Conservation (phyloP, 2,329 filamentous ascomycete species). For the Lomentospora prolificans region DNA sequence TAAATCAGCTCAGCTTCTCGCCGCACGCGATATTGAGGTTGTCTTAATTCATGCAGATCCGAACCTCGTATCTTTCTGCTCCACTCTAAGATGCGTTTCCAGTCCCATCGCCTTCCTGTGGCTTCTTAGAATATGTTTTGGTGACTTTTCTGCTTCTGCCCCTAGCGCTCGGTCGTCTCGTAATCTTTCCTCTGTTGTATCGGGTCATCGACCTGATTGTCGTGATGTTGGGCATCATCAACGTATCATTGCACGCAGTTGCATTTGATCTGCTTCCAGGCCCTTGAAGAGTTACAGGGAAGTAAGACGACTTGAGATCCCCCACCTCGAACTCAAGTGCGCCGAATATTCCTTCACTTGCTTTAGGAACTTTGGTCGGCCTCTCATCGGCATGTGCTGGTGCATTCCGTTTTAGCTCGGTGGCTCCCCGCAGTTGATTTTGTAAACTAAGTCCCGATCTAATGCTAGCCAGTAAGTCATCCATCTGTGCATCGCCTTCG, state of each 20-base stretch:
- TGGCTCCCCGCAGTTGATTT: not conserved
- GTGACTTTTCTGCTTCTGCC: not conserved
- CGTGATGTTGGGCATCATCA: not conserved
- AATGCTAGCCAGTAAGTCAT: not conserved
- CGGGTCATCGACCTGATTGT: not conserved
- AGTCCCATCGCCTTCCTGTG: not conserved
- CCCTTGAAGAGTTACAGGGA: not conserved
- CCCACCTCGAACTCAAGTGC: conserved; percentile 5
- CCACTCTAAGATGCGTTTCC: not conserved
- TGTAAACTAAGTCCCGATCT: not conserved
- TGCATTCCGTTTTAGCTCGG: not conserved
- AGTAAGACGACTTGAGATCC: conserved; percentile 6
- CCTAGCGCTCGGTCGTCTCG: not conserved
- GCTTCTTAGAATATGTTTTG: conserved; percentile 8
- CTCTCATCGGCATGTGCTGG: not conserved
- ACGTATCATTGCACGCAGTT: not conserved
- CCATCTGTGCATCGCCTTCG: not conserved
- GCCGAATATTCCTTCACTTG: conserved; percentile 2
- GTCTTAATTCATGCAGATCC: too few relatives aligned
- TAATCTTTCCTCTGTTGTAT: not conserved
- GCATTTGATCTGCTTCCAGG: not conserved
- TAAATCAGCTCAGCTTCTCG: too few relatives aligned
- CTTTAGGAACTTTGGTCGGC: not conserved
- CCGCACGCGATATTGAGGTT: too few relatives aligned
- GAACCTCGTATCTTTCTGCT: not conserved